A percentile compares a stretch with the other conserved stretches of the same genome.
Conservation (phyloP, 306 rosid species). For the Rubus idaeus region DNA sequence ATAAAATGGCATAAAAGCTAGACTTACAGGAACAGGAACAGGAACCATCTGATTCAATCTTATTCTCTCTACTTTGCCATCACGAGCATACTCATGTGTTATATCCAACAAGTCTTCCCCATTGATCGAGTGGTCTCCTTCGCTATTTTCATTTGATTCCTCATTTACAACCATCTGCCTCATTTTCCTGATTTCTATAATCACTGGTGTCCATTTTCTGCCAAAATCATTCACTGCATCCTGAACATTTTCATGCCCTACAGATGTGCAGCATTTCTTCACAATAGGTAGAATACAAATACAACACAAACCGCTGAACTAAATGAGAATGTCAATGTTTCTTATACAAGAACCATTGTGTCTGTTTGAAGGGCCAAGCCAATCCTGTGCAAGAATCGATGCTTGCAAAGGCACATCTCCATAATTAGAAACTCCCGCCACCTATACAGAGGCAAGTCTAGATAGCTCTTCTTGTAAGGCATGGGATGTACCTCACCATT, state of each 20-base stretch:
- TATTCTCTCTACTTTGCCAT: conserved; percentile 88
- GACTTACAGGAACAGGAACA: conserved; percentile 83
- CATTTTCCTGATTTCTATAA: conserved; percentile 15
- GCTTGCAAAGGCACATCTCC: conserved; percentile 46
- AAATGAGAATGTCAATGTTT: not conserved
- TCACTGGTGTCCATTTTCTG: conserved; percentile 33
- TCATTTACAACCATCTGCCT: conserved; percentile 16
- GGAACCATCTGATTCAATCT: conserved; percentile 81
- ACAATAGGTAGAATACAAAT: no score
- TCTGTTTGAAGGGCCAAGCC: conserved; percentile 53
- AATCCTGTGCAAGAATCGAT: conserved; percentile 65
- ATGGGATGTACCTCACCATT: conserved; percentile 73
- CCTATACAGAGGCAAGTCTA: conserved; percentile 48
- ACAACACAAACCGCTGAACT: not conserved
- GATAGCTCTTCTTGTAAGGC: conserved; percentile 78
- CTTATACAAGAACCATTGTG: conserved; percentile 40
- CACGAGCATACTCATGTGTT: conserved; percentile 68
- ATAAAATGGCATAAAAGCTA: conserved; percentile 4
- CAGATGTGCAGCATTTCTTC: conserved; percentile 32
- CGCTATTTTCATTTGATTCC: conserved; percentile 12
- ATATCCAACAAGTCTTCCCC: conserved; percentile 57
- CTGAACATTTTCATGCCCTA: conserved; percentile 44
- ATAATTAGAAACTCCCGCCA: conserved; percentile 38
- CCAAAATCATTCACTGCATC: conserved; percentile 29
- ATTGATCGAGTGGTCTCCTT: conserved; percentile 39